Evolutionary conservation across 805 yeast genomes (phyloP).

Genomic region (Ogataea ramenticola): DNA sequence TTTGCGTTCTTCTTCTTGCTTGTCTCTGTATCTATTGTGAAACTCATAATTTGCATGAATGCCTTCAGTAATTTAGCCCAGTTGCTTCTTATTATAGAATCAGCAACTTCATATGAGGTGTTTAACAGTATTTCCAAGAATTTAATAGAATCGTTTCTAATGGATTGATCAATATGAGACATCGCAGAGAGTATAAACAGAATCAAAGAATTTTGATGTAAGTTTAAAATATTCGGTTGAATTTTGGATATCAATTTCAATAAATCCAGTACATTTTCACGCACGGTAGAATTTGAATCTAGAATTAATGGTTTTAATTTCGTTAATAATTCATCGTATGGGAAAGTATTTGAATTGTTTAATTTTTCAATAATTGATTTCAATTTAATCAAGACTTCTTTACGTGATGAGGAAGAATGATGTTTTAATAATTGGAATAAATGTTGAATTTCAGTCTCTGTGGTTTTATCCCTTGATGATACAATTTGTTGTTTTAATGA

Average conservation of each 20-base stretch:
- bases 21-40: slow-evolving; percentile 59
- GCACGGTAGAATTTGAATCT: slow-evolving; percentile 61
- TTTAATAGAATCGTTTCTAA: slow-evolving; percentile 68
- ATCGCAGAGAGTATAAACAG: slow-evolving; percentile 82
- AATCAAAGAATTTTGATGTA: slow-evolving; percentile 55
- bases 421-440: slow-evolving; percentile 68
- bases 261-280: slow-evolving; percentile 46
- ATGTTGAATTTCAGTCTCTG: slow-evolving; percentile 45
- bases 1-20: slow-evolving; percentile 10
- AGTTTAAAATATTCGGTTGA: slow-evolving; percentile 48
- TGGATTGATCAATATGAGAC: slow-evolving; percentile 80
- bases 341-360: slow-evolving; percentile 33
- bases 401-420: slow-evolving; percentile 62
- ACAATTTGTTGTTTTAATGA: slow-evolving; percentile 31
- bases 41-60: slow-evolving; percentile 64
- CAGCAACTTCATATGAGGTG: slow-evolving; percentile 30
- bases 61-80: slow-evolving; percentile 67
- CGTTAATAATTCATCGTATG: slow-evolving; percentile 49
- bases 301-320: slow-evolving; percentile 55
- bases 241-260: slow-evolving; percentile 38
- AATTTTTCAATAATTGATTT: slow-evolving; percentile 8
- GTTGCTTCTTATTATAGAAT: slow-evolving; percentile 49
- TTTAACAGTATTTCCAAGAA: slow-evolving; percentile 56
- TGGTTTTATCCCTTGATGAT: slow-evolving; percentile 6
- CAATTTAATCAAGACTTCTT: slow-evolving; percentile 56